Conservation (phyloP, 2,329 filamentous ascomycete genomes). For the Lecanicillium sp. region DNA sequence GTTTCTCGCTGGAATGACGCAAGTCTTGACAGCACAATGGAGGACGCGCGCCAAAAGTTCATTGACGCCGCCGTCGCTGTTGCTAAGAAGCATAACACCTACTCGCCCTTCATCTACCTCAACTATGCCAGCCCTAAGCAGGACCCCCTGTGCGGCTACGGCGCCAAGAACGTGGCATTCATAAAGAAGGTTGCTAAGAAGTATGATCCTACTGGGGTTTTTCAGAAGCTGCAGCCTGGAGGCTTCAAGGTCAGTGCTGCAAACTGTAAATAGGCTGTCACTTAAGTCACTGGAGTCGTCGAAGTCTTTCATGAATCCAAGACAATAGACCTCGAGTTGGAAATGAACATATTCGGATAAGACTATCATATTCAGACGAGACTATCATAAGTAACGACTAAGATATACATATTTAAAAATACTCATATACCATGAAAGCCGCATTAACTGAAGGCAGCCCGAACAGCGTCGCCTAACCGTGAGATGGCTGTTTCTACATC, state of each 20-base stretch:
- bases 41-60: slow-evolving; percentile 5
- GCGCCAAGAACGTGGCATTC: slow-evolving; percentile 27
- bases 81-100: slow-evolving; percentile 11
- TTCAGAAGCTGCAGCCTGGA: slow-evolving; percentile 26
- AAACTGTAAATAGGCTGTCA: background rate
- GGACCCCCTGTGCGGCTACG: slow-evolving; percentile 33
- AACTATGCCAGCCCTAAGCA: slow-evolving; percentile 37
- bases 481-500: slow-evolving; percentile 67
- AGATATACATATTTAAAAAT: slow-evolving; percentile 2
- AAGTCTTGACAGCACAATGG: slow-evolving; percentile 11
- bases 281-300: no score
- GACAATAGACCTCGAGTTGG: no score
- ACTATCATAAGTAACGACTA: background rate
- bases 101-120: slow-evolving; percentile 26
- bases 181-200: slow-evolving; percentile 23
- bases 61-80: slow-evolving; percentile 8
- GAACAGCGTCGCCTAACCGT: slow-evolving; percentile 70
- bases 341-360: no score
- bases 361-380: no score
- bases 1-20: slow-evolving; percentile 14
- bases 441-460: slow-evolving; percentile 50
- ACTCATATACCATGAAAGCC: background rate
- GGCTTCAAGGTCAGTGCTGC: slow-evolving; percentile 21
- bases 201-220: slow-evolving; percentile 29
- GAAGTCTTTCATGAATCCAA: no score